phyloP scores from a whole-genome alignment of 495 filamentous ascomycete species.

The Beverwykella pulmonaria region DNA sequence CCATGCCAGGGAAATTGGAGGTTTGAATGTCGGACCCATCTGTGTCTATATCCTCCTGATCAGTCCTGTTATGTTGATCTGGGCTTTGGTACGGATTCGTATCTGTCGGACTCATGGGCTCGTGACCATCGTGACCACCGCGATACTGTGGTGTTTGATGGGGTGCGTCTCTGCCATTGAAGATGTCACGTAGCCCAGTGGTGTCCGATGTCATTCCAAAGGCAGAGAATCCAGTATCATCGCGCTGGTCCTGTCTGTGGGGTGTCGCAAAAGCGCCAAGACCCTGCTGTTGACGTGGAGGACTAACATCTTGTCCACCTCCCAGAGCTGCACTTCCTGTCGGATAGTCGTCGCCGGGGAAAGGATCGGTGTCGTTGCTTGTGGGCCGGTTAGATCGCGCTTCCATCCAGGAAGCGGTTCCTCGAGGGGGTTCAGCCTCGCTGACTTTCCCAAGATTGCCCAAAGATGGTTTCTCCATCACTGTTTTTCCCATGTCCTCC shows the following conservation, averaged over 20 bases:
- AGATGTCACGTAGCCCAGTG: constrained; percentile 64
- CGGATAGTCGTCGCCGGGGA: constrained; percentile 63
- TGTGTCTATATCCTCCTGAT: constrained; percentile 66
- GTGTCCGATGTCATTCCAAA: constrained; percentile 84
- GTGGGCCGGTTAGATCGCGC: constrained; percentile 53
- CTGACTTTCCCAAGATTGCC: constrained; percentile 58
- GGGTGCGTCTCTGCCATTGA: constrained; percentile 60
- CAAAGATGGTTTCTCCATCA: constrained; percentile 59
- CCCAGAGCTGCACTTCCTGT: constrained; percentile 80
- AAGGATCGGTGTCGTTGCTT: constrained; percentile 82
- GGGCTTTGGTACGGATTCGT: constrained; percentile 98
- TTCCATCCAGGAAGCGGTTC: constrained; percentile 59
- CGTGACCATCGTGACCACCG: constrained; percentile 53
- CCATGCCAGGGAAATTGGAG: constrained; percentile 60
- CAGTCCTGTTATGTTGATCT: constrained; percentile 68
- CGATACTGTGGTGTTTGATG: constrained; percentile 59
- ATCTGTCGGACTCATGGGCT: constrained; percentile 86
- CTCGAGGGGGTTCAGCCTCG: constrained; percentile 53
- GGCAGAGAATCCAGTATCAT: constrained; percentile 57
- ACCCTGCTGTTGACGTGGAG: constrained; percentile 53
- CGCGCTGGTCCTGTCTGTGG: constrained; percentile 55
- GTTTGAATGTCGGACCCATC: constrained; percentile 62
- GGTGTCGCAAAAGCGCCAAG: constrained; percentile 57
- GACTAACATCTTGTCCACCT: constrained; percentile 73
- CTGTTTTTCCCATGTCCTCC: constrained; percentile 61